Conservation (phyloP, 768 basidiomycete species). For the Rhizopogon vesiculosus region DNA sequence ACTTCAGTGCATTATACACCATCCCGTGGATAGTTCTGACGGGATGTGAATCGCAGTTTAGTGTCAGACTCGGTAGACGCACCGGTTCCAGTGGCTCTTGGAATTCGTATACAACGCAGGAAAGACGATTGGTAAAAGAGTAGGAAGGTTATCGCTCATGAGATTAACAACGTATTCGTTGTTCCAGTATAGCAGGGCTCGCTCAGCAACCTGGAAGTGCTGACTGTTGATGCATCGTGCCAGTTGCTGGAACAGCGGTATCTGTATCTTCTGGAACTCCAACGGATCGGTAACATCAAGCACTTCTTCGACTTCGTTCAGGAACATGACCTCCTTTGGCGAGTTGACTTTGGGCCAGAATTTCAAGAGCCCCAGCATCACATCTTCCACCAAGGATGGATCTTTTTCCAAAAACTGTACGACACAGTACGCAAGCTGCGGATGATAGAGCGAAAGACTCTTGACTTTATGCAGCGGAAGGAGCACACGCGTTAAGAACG, state of each 20-base stretch:
- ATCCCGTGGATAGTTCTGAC: slow-evolving; percentile 95
- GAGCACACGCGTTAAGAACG: slow-evolving; percentile 88
- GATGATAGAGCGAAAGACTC: slow-evolving; percentile 95
- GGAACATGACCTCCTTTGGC: slow-evolving; percentile 99
- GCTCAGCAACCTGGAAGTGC: slow-evolving; percentile 99
- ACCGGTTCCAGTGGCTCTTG: slow-evolving; percentile 99
- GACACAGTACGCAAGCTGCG: slow-evolving; percentile 98
- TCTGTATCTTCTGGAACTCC: slow-evolving; percentile 95
- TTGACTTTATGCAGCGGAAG: slow-evolving; percentile 98
- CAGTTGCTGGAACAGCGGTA: slow-evolving; percentile 89
- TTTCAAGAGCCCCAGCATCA: slow-evolving; percentile 91
- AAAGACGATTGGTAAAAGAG: slow-evolving; percentile 94
- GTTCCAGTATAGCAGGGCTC: slow-evolving; percentile 97
- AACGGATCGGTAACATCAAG: slow-evolving; percentile 95
- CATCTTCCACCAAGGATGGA: slow-evolving; percentile 85
- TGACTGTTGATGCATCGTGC: slow-evolving; percentile 98
- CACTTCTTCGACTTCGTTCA: slow-evolving; percentile 99
- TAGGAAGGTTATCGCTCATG: slow-evolving; percentile 91
- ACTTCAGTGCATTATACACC: slow-evolving; percentile 97
- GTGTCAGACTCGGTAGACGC: slow-evolving; percentile 23
- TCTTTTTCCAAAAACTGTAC: slow-evolving; percentile 99
- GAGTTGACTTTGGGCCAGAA: slow-evolving; percentile 99
- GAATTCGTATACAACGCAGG: slow-evolving; percentile 95
- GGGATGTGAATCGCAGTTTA: slow-evolving; percentile 5
- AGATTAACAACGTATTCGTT: slow-evolving; percentile 99